A percentile compares a stretch with the other conserved stretches of the same genome.
These are phyloP conservation scores for Diaporthe caulivora DNA, from an alignment of 2,329 filamentous ascomycete genomes.

Conservation along the genomic window DNA sequence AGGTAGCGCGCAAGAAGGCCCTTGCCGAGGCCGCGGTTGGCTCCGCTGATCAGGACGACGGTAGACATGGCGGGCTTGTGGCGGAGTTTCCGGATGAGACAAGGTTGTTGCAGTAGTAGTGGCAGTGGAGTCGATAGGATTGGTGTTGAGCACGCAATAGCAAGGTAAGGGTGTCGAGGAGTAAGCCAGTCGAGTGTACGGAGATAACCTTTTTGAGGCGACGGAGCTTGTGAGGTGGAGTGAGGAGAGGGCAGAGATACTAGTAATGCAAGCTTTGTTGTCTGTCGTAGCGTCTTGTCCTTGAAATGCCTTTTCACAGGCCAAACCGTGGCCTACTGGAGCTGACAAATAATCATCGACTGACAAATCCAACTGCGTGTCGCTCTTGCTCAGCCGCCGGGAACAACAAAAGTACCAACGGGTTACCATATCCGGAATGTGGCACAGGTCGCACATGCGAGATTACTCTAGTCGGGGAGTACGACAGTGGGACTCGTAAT, in stretches of 20 bases:
- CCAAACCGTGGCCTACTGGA: background rate
- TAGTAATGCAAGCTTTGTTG: background rate
- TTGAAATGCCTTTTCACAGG: background rate
- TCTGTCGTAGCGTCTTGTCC: background rate
- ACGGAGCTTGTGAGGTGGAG: background rate
- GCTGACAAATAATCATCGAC: background rate
- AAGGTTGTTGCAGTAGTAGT: background rate
- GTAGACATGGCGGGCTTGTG: background rate
- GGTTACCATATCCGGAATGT: background rate
- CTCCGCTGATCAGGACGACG: conserved; percentile 44
- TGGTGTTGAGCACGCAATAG: background rate
- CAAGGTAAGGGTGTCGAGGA: background rate
- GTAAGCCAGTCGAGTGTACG: background rate
- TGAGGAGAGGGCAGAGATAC: background rate
- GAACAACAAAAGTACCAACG: background rate
- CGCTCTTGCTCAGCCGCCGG: background rate
- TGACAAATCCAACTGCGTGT: background rate
- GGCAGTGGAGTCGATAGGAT: background rate
- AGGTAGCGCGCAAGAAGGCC: conserved; percentile 41
- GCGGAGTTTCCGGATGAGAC: background rate
- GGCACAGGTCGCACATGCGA: background rate
- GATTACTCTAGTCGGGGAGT: background rate
- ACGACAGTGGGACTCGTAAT: background rate
- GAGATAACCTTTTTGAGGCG: background rate
- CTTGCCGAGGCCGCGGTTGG: conserved; percentile 46